Conservation (phyloP, 2,329 filamentous ascomycete species). For the Mycocentrospora acerina region DNA sequence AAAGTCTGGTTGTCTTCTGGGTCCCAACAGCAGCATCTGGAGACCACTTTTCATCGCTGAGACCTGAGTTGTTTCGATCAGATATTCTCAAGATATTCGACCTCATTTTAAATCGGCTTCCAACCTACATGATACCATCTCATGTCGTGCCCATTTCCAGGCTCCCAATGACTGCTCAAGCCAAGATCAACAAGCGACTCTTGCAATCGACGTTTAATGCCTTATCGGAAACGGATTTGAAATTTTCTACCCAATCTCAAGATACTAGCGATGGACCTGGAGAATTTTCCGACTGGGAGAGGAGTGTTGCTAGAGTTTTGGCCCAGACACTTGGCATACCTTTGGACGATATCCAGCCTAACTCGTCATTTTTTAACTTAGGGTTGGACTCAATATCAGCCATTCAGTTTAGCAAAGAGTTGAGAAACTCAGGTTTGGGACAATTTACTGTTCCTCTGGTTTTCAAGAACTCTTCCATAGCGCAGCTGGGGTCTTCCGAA, state of each 20-base stretch:
- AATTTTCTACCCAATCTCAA: conserved; percentile 24
- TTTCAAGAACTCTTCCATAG: conserved; percentile 67
- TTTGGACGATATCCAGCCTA: conserved; percentile 54
- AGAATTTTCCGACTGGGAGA: conserved; percentile 60
- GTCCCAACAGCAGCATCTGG: conserved; percentile 46
- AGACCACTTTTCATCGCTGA: conserved; percentile 41
- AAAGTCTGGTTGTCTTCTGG: conserved; percentile 68
- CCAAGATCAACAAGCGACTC: conserved; percentile 67
- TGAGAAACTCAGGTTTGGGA: conserved; percentile 52
- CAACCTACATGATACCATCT: conserved; percentile 77
- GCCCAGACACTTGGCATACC: conserved; percentile 53
- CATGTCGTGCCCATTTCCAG: conserved; percentile 68
- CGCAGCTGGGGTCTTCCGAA: conserved; percentile 53
- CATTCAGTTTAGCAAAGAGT: conserved; percentile 64
- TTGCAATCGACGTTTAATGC: conserved; percentile 54
- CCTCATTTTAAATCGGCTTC: conserved; percentile 58
- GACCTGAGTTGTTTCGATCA: conserved; percentile 34
- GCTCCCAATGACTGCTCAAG: conserved; percentile 72
- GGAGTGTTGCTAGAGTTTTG: conserved; percentile 57
- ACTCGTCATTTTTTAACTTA: conserved; percentile 73
- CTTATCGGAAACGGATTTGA: conserved; percentile 52
- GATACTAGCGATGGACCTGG: conserved; percentile 4
- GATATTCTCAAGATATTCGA: conserved; percentile 52
- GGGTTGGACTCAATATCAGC: conserved; percentile 84
- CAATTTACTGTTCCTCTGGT: conserved; percentile 68